Conservation (phyloP, 345 rosid genomes). For the Ceriops zippeliana region DNA sequence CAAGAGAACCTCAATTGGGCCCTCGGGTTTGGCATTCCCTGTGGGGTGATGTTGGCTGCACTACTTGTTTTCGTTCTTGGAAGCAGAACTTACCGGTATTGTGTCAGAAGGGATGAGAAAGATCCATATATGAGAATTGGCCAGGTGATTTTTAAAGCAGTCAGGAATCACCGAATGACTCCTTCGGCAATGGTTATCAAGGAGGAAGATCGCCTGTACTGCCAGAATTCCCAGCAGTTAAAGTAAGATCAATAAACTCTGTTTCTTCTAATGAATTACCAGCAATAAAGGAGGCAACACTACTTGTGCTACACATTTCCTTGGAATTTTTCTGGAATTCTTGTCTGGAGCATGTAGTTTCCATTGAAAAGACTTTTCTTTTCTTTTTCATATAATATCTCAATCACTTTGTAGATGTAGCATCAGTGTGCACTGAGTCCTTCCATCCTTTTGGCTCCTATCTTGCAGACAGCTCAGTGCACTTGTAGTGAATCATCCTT, state of each 20-base stretch:
- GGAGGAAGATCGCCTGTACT: not conserved
- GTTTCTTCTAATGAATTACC: not conserved
- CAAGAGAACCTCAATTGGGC: not conserved
- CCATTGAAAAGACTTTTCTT: too few species aligned
- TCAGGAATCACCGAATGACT: not conserved
- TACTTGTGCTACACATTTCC: not conserved
- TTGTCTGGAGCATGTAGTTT: too few species aligned
- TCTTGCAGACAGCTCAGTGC: too few species aligned
- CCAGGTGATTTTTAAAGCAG: not conserved
- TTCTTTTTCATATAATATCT: too few species aligned
- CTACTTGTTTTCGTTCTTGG: constrained; percentile 8
- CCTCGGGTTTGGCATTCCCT: constrained; percentile 1
- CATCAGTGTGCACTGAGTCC: too few species aligned
- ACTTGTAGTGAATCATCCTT: too few species aligned
- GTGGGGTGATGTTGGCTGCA: not conserved
- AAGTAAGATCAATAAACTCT: not conserved
- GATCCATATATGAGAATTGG: constrained; percentile 7
- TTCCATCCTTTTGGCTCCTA: too few species aligned
- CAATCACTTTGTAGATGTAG: too few species aligned
- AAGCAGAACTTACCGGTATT: constrained; percentile 8
- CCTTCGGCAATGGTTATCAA: not conserved
- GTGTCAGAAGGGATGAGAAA: not conserved
- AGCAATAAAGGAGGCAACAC: not conserved
- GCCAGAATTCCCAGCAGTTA: not conserved
- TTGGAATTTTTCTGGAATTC: not conserved